phyloP scores from a whole-genome alignment of 768 basidiomycete genomes.

The Strobilomyces confusus region DNA sequence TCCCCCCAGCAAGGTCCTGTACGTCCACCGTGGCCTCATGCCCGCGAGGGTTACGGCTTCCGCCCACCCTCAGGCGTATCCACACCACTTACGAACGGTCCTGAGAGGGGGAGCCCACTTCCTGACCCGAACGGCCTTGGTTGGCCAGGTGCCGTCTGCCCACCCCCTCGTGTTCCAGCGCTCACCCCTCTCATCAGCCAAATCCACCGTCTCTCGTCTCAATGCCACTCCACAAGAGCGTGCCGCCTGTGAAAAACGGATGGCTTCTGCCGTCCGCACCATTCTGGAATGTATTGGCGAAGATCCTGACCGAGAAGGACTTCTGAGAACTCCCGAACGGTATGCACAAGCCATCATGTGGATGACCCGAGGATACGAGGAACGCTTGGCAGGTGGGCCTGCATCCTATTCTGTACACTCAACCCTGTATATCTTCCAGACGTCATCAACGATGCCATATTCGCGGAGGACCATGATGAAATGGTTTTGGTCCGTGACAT shows the following conservation, averaged over 20 bases:
- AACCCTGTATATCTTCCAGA: conserved; percentile 45
- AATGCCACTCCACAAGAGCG: conserved; percentile 76
- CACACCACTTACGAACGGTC: conserved; percentile 47
- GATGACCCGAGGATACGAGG: conserved; percentile 99
- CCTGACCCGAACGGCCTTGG: conserved; percentile 73
- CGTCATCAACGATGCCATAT: conserved; percentile 97
- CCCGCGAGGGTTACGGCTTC: conserved; percentile 81
- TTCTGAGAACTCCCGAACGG: conserved; percentile 87
- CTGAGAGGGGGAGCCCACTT: conserved; percentile 32
- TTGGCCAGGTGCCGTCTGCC: conserved; percentile 72
- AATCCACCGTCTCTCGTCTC: conserved; percentile 82
- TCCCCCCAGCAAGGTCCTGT: conserved; percentile 13
- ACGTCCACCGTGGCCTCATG: conserved; percentile 32
- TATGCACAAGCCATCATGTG: conserved; percentile 97
- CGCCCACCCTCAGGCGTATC: conserved; percentile 62
- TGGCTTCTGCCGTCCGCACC: conserved; percentile 82
- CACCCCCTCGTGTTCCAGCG: conserved; percentile 4
- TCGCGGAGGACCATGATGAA: conserved; percentile 98
- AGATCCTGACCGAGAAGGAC: conserved; percentile 93
- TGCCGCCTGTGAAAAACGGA: conserved; percentile 64
- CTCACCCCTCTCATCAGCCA: conserved; percentile 49
- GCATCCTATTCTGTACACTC: conserved; percentile 12
- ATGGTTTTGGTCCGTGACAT: conserved; percentile 99
- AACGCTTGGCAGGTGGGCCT: conserved; percentile 74
- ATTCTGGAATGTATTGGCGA: conserved; percentile 98